A percentile compares a stretch with the other conserved stretches of the same genome.
These are phyloP conservation scores for Ustilago vetiveriae DNA, from an alignment of 1,284 basidiomycete species.

Conservation along the genomic window DNA sequence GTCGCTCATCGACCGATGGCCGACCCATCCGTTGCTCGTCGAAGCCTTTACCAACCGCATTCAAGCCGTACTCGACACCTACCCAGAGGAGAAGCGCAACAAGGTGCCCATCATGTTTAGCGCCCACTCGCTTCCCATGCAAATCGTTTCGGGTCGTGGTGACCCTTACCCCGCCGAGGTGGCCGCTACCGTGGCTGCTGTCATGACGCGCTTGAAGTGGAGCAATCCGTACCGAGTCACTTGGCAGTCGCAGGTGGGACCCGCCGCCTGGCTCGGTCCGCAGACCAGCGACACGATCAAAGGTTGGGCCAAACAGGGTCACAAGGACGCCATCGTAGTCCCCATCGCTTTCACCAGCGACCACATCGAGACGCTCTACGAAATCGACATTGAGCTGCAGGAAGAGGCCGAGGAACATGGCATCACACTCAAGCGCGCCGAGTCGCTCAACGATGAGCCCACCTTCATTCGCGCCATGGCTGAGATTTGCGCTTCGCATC, in stretches of 20 bases:
- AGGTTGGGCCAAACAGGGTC: constrained; percentile 86
- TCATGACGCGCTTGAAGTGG: constrained; percentile 64
- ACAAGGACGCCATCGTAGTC: constrained; percentile 86
- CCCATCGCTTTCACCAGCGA: constrained; percentile 99
- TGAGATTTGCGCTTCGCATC: constrained; percentile 86
- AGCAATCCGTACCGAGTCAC: constrained; percentile 79
- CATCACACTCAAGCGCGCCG: constrained; percentile 87
- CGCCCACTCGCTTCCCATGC: constrained; percentile 93
- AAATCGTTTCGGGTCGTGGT: constrained; percentile 74
- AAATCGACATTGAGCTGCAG: constrained; percentile 92
- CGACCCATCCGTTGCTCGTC: constrained; percentile 89
- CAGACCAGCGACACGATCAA: constrained; percentile 92
- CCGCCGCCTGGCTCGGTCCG: constrained; percentile 97
- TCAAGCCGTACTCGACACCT: constrained; percentile 82
- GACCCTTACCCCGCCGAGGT: constrained; percentile 98
- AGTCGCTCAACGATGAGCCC: constrained; percentile 96
- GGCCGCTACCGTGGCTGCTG: constrained; percentile 77
- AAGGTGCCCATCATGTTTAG: constrained; percentile 91
- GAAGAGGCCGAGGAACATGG: constrained; percentile 84
- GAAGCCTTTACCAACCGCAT: constrained; percentile 93
- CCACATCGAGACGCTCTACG: constrained; percentile 98
- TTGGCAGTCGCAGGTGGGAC: constrained; percentile 98
- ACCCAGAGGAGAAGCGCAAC: constrained; percentile 74
- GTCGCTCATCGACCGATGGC: constrained; percentile 99
- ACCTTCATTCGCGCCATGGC: constrained; percentile 96